Evolutionary conservation across 306 rosid genomes (phyloP), one percentile per base, ranked within the genome.

Genomic region (cucumber (Cucumis sativus)): DNA sequence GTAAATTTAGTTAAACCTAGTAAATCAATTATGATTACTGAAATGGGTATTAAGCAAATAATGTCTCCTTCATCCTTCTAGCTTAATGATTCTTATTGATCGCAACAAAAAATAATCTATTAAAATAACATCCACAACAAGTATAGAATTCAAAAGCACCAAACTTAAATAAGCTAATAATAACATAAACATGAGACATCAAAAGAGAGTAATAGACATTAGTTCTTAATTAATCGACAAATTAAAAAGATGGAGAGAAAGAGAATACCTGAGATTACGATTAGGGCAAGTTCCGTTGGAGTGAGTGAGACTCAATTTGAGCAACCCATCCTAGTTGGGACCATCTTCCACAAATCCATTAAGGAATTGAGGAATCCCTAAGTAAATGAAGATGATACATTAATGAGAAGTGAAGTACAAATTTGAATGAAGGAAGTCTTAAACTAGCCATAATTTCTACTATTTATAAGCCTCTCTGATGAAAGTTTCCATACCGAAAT

Each of bases 251-350:
- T 10, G 64, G 13, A 69, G 54, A 12, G 54, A 49, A 28, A 16
- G 74, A 17, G 5, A 21, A 4, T 28, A 89, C 96, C 96, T 92
- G 70, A 92, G 69, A 77, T 90, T 74, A 51, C 91, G 86, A 83
- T 78, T 56, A 57, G 96, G 92, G 9, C 62, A 86, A 79, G 96
- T 88, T 10, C 92, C 92, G 13, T 92, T 96, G 54, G 94, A 87
- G 83, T 92, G 80, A 15, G 94, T 85, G 33, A 90, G 84, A 68
- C 97, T 92, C 97, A 96, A 92, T 70, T 92, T 89, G 77, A 92
- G 94, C 85, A 90, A 83, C 16, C 97, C 97, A 12, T 92, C 94
- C 96, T 94, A 92, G 80, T 90, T 89, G 74, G 91, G 93, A 78
- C 88, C 90, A 9, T 88, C 92, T 71, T 87, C 83, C 6, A 96